Percentiles rank a stretch among this genome's conserved stretches.
Conservation (phyloP, 2,329 filamentous ascomycete genomes). For the Clarireedia homoeocarpa region DNA sequence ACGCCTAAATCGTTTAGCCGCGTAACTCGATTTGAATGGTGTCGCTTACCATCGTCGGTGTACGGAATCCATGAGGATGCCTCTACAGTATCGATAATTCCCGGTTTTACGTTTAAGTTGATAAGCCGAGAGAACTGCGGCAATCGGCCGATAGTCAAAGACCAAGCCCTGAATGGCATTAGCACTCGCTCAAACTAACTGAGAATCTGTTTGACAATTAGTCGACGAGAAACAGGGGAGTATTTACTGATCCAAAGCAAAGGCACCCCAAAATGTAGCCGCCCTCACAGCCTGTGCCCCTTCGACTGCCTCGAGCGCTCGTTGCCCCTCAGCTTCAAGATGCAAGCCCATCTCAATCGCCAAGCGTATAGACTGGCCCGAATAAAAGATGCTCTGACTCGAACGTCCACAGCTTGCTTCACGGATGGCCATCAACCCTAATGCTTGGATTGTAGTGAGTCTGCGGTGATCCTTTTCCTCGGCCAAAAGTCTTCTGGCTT, state of each 20-base stretch:
- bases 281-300: constrained; percentile 39
- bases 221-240: constrained; percentile 38
- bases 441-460: constrained; percentile 64
- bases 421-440: constrained; percentile 67
- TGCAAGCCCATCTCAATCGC: constrained; percentile 41
- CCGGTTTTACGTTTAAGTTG: constrained; percentile 50
- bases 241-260: constrained; percentile 47
- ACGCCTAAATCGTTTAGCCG: constrained; percentile 14
- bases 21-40: too few relatives aligned
- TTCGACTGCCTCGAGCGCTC: constrained; percentile 14
- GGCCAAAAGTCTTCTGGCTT: constrained; percentile 52
- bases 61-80: constrained; percentile 42
- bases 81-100: constrained; percentile 53
- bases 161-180: constrained; percentile 48
- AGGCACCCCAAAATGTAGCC: constrained; percentile 42
- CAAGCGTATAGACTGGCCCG: constrained; percentile 62
- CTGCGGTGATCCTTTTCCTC: constrained; percentile 47
- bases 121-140: constrained; percentile 52
- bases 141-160: constrained; percentile 53
- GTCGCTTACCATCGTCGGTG: constrained; percentile 25
- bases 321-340: constrained; percentile 11
- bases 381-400: constrained; percentile 64
- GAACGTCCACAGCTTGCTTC: constrained; percentile 65
- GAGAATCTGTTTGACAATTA: too few relatives aligned
- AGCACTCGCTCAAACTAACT: constrained; percentile 23